Evolutionary conservation across 495 filamentous ascomycete genomes (phyloP).

Genomic region (Daldinia childiae): DNA sequence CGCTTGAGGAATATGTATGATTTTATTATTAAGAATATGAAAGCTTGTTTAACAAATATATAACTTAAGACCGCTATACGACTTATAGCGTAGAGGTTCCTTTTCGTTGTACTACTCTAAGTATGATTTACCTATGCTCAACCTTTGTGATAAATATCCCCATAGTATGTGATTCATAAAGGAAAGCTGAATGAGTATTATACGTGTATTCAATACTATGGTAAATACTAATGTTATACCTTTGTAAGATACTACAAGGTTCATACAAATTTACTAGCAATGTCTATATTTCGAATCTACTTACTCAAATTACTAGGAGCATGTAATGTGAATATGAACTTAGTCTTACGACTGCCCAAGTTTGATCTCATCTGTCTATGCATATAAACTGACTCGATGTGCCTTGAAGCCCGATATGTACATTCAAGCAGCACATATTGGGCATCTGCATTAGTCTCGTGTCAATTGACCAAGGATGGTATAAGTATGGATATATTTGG

Average conservation of each 20-base stretch:
- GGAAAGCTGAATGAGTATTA: neutral
- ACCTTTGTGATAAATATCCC: too few species aligned
- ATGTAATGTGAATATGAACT: neutral
- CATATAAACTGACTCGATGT: neutral
- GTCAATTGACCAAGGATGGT: conserved; percentile 1
- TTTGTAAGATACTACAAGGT: neutral
- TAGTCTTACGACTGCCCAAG: neutral
- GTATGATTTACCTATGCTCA: too few species aligned
- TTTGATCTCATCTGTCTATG: neutral
- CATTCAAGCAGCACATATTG: neutral
- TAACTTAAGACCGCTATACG: too few species aligned
- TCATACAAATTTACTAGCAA: neutral
- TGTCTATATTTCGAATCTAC: neutral
- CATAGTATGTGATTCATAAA: neutral
- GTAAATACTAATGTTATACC: neutral
- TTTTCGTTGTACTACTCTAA: too few species aligned
- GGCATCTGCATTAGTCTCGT: conserved; percentile 8
- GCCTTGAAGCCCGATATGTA: conserved; percentile 1
- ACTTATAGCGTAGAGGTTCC: too few species aligned
- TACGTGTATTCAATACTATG: neutral
- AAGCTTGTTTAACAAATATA: neutral
- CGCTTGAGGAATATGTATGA: conserved; percentile 17
- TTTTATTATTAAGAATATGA: neutral
- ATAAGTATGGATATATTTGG: neutral
- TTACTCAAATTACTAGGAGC: neutral